Base-by-base conservation (phyloP, 2,329 filamentous ascomycete genomes). In the Cordyceps militaris region DNA sequence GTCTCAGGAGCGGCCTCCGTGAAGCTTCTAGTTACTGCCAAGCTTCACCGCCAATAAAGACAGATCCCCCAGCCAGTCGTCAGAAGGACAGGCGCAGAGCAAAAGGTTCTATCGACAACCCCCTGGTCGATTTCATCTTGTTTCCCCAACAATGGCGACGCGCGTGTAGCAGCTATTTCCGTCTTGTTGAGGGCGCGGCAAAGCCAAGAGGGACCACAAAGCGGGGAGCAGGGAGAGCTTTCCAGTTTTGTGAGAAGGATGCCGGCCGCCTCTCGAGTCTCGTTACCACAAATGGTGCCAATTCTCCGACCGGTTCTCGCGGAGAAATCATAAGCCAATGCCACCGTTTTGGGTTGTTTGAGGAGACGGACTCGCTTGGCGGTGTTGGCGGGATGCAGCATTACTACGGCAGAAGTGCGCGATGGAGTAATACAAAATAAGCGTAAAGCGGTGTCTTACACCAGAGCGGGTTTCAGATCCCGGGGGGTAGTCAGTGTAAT, bases 61-160 rank as follows among this genome's bases (percentile, higher is more conserved):
- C 49, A 48, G 54, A 56, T 56, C 54, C 43, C 53, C 54, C 54
- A 56, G 49, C 54, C n/a, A n/a, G n/a, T n/a, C n/a, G n/a, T n/a
- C n/a, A n/a, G n/a, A n/a, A n/a, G n/a, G n/a, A n/a, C n/a, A n/a
- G n/a, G n/a, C n/a, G n/a, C n/a, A n/a, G n/a, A n/a, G n/a, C n/a
- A n/a, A n/a, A n/a, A n/a, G n/a, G n/a, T n/a, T n/a, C n/a, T n/a
- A n/a, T n/a, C n/a, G n/a, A 6, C 14, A 6, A 3, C 5, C n/a
- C 24, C 26, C 24, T 23, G 21, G 44, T 42, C 26, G 21, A 19
- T 4, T 43, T 56, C 54, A 48, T 56, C 36, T 56, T 42, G 54
- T 48, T 56, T 42, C 54, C 54, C 26, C 54, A 56, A 56, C 54
- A 19, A 56, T 49, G 52, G 21, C 11, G 26, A 3, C 3, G 24